Conservation (phyloP, 2,329 filamentous ascomycete genomes). For the Pseudocercospora vitis region DNA sequence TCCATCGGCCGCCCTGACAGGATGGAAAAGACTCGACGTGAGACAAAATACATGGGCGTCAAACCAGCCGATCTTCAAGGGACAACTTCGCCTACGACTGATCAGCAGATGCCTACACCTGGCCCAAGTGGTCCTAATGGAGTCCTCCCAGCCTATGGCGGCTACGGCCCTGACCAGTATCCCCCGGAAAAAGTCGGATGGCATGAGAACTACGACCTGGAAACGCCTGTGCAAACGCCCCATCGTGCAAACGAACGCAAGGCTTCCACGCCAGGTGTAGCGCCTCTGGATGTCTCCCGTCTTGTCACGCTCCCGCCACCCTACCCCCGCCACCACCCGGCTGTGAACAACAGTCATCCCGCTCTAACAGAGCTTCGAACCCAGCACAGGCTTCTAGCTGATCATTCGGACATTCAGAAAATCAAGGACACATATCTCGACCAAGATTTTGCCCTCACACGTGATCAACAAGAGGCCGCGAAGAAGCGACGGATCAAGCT, state of each 20-base stretch:
- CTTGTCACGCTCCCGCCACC: conserved; percentile 90
- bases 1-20: conserved; percentile 37
- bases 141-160: conserved; percentile 41
- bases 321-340: conserved; percentile 90
- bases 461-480: conserved; percentile 44
- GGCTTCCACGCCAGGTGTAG: conserved; percentile 27
- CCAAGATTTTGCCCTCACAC: conserved; percentile 40
- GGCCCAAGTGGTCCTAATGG: conserved; percentile 40
- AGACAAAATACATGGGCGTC: conserved; percentile 96
- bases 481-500: conserved; percentile 35
- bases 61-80: conserved; percentile 71
- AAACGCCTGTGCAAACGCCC: conserved; percentile 38
- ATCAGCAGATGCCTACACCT: conserved; percentile 24
- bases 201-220: conserved; percentile 48
- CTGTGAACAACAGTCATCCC: conserved; percentile 93
- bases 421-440: conserved; percentile 38
- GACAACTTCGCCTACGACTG: conserved; percentile 11
- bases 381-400: conserved; percentile 70
- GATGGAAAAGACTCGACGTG: conserved; percentile 77
- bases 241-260: conserved; percentile 23
- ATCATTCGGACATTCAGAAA: conserved; percentile 68
- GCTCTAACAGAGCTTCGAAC: conserved; percentile 76
- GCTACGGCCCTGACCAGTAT: conserved; percentile 60
- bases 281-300: conserved; percentile 75
- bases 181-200: conserved; percentile 64